Base-by-base conservation (phyloP, 306 rosid genomes). In the Castanea mollissima region DNA sequence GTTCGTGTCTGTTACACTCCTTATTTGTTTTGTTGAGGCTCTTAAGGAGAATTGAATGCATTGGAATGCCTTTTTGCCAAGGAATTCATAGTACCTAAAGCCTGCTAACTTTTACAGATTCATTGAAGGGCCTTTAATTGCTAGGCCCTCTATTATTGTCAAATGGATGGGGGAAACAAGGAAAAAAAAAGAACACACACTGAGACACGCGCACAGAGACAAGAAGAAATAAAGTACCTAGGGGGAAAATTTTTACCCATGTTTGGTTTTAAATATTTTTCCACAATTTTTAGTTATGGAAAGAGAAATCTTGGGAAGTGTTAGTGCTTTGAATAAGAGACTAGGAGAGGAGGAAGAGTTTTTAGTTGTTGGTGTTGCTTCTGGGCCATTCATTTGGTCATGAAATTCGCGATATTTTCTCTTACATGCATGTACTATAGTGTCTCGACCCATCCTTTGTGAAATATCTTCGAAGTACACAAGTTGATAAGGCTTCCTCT, bases 101-200 rank as follows among this genome's bases (percentile, higher is more conserved):
- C 72, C 89, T 88, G 79, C 80, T 81, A 69, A 49, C 90, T 88
- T 90, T 90, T 85, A 83, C 93, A 90, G 91, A 81, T 91, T 91
- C 97, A 88, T 90, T 91, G 84, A 91, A 85, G 79, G 71, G 71
- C 71, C 86, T 86, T 87, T 87, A 85, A 83, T 88, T 69, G 68
- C 88, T 83, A 83, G 94, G 89, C 83, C 91, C 94, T 79, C 89
- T 82, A 79, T 85, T 82, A 79, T 84, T 84, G 86, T 75, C 83
- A 59, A 21, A 32, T 55, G 12, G 46, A 55, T 8, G 63, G 19
- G 19, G 34, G 5, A 54, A 11, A 49, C 62, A 60, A 70, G 54
- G 64, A 75, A 83, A 63, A 75, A 23, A 71, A 70, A 70, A 70
- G 62, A 78, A 51, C 69, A 74, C 59, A 14, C 6, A 23, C 18